phyloP scores from a whole-genome alignment of 2,329 filamentous ascomycete genomes.

The Myrmaecium sp. region DNA sequence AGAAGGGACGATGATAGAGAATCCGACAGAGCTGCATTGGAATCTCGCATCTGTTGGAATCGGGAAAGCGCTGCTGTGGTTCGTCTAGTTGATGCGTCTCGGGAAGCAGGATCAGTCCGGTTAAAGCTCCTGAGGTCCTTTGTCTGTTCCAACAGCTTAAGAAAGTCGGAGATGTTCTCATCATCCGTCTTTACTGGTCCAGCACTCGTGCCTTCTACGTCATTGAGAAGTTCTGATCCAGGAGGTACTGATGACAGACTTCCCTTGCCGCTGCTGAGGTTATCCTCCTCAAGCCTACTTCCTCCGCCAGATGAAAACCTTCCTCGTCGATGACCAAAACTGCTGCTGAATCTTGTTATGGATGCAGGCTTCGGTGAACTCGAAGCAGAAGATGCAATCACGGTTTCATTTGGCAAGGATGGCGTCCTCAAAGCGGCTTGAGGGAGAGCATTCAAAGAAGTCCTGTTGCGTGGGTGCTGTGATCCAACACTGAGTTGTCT shows the following conservation, averaged over 20 bases:
- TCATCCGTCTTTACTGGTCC: constrained; percentile 64
- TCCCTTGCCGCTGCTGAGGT: constrained; percentile 63
- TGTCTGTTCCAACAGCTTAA: constrained; percentile 74
- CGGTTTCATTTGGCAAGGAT: constrained; percentile 43
- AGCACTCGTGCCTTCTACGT: constrained; percentile 43
- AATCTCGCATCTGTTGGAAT: constrained; percentile 79
- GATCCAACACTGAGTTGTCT: constrained; percentile 12
- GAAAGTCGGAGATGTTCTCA: constrained; percentile 83
- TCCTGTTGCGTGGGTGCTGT: constrained; percentile 47
- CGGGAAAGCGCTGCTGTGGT: constrained; percentile 67
- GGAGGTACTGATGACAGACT: too few relatives aligned
- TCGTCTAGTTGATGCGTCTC: constrained; percentile 54
- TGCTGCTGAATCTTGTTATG: constrained; percentile 79
- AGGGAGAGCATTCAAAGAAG: constrained; percentile 58
- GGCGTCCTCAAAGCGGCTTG: constrained; percentile 54
- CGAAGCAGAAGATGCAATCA: constrained; percentile 47
- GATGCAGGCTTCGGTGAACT: constrained; percentile 65
- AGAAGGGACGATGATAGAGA: constrained; percentile 84
- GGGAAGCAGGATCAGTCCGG: constrained; percentile 37
- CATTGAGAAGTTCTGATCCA: constrained; percentile 64
- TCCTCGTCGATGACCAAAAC: constrained; percentile 71
- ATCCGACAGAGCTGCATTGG: constrained; percentile 75
- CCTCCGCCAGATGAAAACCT: constrained; percentile 61
- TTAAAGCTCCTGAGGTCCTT: constrained; percentile 76
- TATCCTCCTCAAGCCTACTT: constrained; percentile 56